Conservation (phyloP, 2,329 filamentous ascomycete species). For the Botrytis medusae region DNA sequence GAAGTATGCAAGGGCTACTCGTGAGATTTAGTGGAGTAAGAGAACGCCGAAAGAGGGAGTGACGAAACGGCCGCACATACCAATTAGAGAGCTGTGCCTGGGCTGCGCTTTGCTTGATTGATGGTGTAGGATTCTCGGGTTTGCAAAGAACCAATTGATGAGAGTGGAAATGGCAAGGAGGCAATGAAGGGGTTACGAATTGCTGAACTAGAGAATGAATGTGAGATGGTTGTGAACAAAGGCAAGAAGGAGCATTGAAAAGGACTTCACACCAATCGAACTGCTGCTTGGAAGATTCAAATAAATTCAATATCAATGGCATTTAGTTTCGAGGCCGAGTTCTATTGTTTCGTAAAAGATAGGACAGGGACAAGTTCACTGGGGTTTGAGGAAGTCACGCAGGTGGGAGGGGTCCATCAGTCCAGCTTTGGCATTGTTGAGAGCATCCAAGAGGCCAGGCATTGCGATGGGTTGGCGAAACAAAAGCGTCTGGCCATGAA, state of each 20-base stretch:
- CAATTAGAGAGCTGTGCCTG: conserved; percentile 12
- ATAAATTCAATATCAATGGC: background rate
- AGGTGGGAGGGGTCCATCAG: background rate
- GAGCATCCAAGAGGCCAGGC: background rate
- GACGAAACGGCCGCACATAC: conserved; percentile 20
- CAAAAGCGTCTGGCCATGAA: background rate
- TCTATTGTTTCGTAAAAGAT: background rate
- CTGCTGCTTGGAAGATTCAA: background rate
- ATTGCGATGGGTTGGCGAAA: background rate
- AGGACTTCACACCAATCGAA: background rate
- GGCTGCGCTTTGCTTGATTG: background rate
- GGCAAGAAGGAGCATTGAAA: background rate
- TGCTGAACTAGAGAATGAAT: background rate
- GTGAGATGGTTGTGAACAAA: background rate
- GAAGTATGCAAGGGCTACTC: conserved; percentile 6
- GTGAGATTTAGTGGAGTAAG: conserved; percentile 2
- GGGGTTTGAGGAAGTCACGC: background rate
- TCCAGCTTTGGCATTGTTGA: background rate
- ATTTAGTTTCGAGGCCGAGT: background rate
- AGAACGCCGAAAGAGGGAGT: conserved; percentile 15
- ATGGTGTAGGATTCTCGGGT: conserved; percentile 2
- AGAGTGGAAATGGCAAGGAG: background rate
- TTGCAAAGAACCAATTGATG: conserved; percentile 1
- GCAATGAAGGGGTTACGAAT: background rate
- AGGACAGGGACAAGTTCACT: background rate